These are phyloP conservation scores for Botrytis squamosa DNA, from an alignment of 2,329 filamentous ascomycete species.

Conservation along the genomic window DNA sequence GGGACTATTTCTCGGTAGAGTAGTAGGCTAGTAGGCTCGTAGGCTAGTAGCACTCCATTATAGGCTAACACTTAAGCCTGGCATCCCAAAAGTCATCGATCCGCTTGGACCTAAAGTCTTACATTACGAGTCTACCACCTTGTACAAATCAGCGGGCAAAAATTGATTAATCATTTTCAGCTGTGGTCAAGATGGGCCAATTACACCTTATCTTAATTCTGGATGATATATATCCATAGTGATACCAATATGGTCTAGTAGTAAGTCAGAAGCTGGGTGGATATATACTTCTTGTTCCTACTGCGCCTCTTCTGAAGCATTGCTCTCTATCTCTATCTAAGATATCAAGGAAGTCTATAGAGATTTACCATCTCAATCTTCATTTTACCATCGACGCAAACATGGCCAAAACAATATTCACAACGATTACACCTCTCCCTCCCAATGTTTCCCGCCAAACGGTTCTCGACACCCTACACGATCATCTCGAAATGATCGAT, in stretches of 20 bases:
- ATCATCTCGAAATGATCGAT: slow-evolving; percentile 81
- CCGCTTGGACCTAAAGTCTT: neutral
- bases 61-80: neutral
- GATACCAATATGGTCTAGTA: neutral
- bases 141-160: slow-evolving; percentile 14
- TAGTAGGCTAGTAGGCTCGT: neutral
- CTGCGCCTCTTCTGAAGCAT: neutral
- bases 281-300: neutral
- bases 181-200: slow-evolving; percentile 6
- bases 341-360: neutral
- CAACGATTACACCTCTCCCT: slow-evolving; percentile 76
- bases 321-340: neutral
- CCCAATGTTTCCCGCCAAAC: slow-evolving; percentile 62
- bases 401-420: slow-evolving; percentile 59
- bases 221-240: neutral
- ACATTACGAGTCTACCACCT: neutral
- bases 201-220: neutral
- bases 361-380: neutral
- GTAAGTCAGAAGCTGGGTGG: neutral
- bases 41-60: neutral
- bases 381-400: neutral
- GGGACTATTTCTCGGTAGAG: neutral
- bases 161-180: slow-evolving; percentile 10
- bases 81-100: neutral
- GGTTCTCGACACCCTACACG: slow-evolving; percentile 72